These are phyloP conservation scores for Malassezia japonica DNA, from an alignment of 1,284 basidiomycete genomes.

Conservation along the genomic window DNA sequence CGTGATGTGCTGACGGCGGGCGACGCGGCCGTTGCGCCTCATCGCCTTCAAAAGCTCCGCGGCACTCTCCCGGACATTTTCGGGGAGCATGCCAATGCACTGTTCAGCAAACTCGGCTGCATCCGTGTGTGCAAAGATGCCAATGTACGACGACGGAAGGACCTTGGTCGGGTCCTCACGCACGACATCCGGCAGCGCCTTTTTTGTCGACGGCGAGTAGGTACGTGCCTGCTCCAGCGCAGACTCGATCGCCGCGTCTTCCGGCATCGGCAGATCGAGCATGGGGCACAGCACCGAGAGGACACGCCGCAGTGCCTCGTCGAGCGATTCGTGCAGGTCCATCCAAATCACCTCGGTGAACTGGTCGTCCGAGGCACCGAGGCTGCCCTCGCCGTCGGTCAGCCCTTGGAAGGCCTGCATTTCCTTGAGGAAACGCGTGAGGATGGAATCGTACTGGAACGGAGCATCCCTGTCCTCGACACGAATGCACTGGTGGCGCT, in stretches of 20 bases:
- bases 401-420: constrained; percentile 57
- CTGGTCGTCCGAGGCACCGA: constrained; percentile 50
- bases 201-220: constrained; percentile 6
- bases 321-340: constrained; percentile 52
- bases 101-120: constrained; percentile 1
- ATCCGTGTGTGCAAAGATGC: constrained; percentile 27
- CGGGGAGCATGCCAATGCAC: constrained; percentile 11
- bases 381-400: constrained; percentile 34
- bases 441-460: constrained; percentile 60
- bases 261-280: constrained; percentile 18
- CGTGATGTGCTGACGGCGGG: constrained; percentile 68
- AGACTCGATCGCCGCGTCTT: not conserved
- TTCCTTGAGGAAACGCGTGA: constrained; percentile 62
- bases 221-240: constrained; percentile 16
- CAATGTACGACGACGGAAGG: constrained; percentile 27
- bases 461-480: constrained; percentile 14
- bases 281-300: constrained; percentile 11
- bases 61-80: not conserved
- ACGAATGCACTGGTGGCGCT: constrained; percentile 39
- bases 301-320: constrained; percentile 19
- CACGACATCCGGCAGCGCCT: constrained; percentile 11
- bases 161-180: constrained; percentile 12
- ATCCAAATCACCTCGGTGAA: constrained; percentile 64
- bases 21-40: constrained; percentile 53
- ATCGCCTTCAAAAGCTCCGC: constrained; percentile 16